A percentile compares a stretch with the other conserved stretches of the same genome.
Conservation (phyloP, 1,284 basidiomycete species). For the Stygiomarasmius scandens region DNA sequence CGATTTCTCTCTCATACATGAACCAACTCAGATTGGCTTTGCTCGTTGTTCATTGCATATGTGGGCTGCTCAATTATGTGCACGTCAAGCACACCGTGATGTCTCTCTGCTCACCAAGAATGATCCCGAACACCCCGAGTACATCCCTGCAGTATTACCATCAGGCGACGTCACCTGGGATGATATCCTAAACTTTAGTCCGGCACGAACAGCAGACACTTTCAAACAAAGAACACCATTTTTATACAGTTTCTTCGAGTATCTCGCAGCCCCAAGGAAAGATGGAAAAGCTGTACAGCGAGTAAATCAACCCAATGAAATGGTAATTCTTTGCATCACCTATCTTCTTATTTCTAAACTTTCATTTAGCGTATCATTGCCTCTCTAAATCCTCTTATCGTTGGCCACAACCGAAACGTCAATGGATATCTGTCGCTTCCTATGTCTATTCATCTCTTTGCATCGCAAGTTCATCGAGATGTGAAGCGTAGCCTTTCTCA, state of each 20-base stretch:
- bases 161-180: neutral
- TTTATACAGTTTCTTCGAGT: neutral
- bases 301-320: neutral
- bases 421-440: conserved; percentile 4
- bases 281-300: neutral
- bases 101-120: neutral
- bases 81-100: neutral
- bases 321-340: too few relatives aligned
- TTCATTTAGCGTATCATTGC: neutral
- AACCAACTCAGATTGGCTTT: neutral
- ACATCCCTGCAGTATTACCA: neutral
- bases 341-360: neutral
- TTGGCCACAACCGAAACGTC: conserved; percentile 5
- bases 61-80: conserved; percentile 4
- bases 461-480: conserved; percentile 7
- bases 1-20: neutral
- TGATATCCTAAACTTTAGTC: neutral
- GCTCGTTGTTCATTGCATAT: neutral
- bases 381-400: neutral
- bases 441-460: neutral
- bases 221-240: neutral
- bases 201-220: neutral
- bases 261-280: neutral
- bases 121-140: neutral
- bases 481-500: conserved; percentile 1